Evolutionary conservation across 2,329 filamentous ascomycete species (phyloP).

Genomic region (Dactylonectria macrodidyma): DNA sequence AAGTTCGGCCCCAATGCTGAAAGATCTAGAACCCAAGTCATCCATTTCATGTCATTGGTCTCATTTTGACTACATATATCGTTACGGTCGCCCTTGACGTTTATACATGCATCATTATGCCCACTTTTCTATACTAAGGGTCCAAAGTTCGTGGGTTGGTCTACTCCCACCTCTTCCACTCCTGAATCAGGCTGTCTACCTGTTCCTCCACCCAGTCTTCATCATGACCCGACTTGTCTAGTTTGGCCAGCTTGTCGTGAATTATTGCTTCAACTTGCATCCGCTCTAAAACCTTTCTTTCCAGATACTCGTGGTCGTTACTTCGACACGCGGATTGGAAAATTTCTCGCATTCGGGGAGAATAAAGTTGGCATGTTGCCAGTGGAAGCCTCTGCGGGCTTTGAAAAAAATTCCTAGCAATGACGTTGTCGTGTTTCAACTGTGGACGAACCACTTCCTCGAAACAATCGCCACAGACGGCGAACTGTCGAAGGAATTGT

Average conservation of each 20-base stretch:
- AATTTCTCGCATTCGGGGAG: conserved; percentile 80
- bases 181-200: conserved; percentile 64
- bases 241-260: conserved; percentile 65
- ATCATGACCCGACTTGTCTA: conserved; percentile 55
- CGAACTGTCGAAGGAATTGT: conserved; percentile 81
- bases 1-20: neutral
- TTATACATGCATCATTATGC: conserved; percentile 41
- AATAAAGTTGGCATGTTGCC: conserved; percentile 85
- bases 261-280: conserved; percentile 73
- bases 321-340: conserved; percentile 78
- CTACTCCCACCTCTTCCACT: conserved; percentile 73
- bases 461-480: conserved; percentile 90
- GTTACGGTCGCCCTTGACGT: conserved; percentile 32
- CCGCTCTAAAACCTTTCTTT: conserved; percentile 69
- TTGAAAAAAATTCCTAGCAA: conserved; percentile 77
- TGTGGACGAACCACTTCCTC: conserved; percentile 83
- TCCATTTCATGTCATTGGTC: conserved; percentile 25
- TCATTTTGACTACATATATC: conserved; percentile 38
- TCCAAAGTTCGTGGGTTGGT: conserved; percentile 24
- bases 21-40: neutral
- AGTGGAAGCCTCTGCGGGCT: conserved; percentile 69
- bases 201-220: conserved; percentile 59
- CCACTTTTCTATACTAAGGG: conserved; percentile 21
- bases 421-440: conserved; percentile 64
- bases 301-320: conserved; percentile 77